Conservation (phyloP, 1,284 basidiomycete genomes). For the Apiotrichum akiyoshidainum region DNA sequence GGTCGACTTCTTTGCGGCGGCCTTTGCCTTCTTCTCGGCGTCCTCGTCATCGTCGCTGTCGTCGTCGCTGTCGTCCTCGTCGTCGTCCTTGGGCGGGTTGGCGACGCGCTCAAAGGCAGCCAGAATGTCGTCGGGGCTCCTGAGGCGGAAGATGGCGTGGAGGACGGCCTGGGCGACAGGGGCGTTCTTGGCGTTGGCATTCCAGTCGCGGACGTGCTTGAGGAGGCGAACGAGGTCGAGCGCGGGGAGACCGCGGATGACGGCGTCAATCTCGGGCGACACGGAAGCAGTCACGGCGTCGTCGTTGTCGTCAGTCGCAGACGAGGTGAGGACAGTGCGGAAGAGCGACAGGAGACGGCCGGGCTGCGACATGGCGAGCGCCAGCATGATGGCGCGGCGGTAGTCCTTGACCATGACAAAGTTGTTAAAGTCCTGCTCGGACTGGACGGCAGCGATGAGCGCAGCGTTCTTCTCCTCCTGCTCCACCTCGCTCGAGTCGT, state of each 20-base stretch:
- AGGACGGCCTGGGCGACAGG: constrained; percentile 82
- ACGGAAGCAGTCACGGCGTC: constrained; percentile 57
- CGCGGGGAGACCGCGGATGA: constrained; percentile 67
- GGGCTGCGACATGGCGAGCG: constrained; percentile 88
- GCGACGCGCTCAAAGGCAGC: constrained; percentile 59
- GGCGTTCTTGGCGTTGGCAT: constrained; percentile 80
- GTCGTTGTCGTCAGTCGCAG: neutral
- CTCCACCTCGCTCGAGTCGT: constrained; percentile 82
- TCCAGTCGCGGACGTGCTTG: constrained; percentile 86
- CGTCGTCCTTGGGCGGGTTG: constrained; percentile 28
- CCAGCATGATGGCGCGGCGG: constrained; percentile 81
- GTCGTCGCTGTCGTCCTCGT: constrained; percentile 31
- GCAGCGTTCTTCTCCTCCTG: constrained; percentile 64
- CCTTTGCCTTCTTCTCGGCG: constrained; percentile 22
- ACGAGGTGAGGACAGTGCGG: constrained; percentile 56
- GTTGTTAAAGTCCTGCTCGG: constrained; percentile 93
- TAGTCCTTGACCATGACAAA: constrained; percentile 86
- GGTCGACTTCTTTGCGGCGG: constrained; percentile 13
- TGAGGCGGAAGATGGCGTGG: constrained; percentile 73
- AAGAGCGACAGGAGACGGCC: constrained; percentile 81
- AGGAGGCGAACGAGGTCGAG: constrained; percentile 77
- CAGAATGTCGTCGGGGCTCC: constrained; percentile 68
- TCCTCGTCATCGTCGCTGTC: constrained; percentile 35
- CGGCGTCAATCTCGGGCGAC: constrained; percentile 68
- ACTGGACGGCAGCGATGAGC: constrained; percentile 68